Base-by-base conservation (phyloP, 495 filamentous ascomycete genomes). In the Aspergillus sclerotioniger region DNA sequence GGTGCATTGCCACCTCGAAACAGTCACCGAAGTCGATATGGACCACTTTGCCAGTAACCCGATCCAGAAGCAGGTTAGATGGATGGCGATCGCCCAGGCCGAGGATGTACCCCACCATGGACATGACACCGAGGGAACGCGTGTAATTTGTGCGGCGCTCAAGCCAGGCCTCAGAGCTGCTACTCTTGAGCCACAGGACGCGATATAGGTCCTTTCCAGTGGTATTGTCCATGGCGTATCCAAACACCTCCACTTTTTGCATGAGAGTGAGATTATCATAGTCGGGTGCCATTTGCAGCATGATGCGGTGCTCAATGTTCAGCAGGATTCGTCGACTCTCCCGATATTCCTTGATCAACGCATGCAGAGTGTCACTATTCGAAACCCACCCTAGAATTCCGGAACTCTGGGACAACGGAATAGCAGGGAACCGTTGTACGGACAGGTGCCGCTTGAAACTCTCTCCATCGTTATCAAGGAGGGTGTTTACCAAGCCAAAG, bases 211-310 rank as follows among this genome's bases (percentile, higher is more conserved):
- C 94, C 67, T 99, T 96, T 6, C 94, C 94, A 3, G 94, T 99
- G 0, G 94, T 99, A 63, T 99, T 99, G 77, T 99, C 94, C 60
- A 99, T 84, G 9, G 94, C 94, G 68, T 99, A 99, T 28, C 93
- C 92, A 63, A 99, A 99, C 8, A 99, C 94, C 68, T 99, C 94
- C 3, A 98, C 95, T 75, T 99, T 99, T 70, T 99, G 95, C 95
- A 99, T 99, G 28, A 99, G 82, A 0, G 94, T 96, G 13, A 99
- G 84, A 61, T 95, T 96, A 61, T 99, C 94, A 67, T 97, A 98
- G 70, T 99, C 94, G 2, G 94, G 95, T 12, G 94, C 94, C 94
- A 99, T 99, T 69, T 99, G 94, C 33, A 99, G 79, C 94, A 99
- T 99, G 66, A 99, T 98, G 21, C 94, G 88, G 65, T 99, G 94